Percentiles rank a stretch among this genome's conserved stretches.
phyloP scores from a whole-genome alignment of 2,329 filamentous ascomycete genomes.

The Stenocarpella maydis region DNA sequence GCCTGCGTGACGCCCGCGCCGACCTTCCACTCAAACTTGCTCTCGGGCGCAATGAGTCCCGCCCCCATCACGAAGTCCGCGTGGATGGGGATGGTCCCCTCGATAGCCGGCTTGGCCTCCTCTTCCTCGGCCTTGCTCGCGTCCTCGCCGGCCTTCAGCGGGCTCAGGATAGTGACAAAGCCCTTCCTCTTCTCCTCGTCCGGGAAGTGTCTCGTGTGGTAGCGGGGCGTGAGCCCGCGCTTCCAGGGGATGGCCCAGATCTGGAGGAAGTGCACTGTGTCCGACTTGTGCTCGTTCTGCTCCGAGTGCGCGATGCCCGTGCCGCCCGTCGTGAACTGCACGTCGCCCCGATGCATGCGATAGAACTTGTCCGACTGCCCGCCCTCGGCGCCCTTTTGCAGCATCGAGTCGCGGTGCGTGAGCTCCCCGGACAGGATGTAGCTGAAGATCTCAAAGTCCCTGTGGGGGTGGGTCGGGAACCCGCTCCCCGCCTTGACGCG shows the following conservation, averaged over 20 bases:
- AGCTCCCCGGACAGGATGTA: conserved; percentile 88
- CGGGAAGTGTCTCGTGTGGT: conserved; percentile 77
- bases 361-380: conserved; percentile 70
- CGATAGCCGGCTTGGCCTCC: conserved; percentile 66
- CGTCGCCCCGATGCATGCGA: conserved; percentile 78
- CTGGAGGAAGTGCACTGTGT: conserved; percentile 84
- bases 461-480: conserved; percentile 86
- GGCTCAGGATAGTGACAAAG: conserved; percentile 80
- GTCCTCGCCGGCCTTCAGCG: conserved; percentile 70
- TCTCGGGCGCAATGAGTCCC: conserved; percentile 72
- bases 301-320: conserved; percentile 83
- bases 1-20: conserved; percentile 60
- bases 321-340: conserved; percentile 91
- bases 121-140: conserved; percentile 70
- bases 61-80: conserved; percentile 87
- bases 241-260: conserved; percentile 88
- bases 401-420: conserved; percentile 87
- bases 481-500: conserved; percentile 77
- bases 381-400: conserved; percentile 72
- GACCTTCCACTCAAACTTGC: conserved; percentile 75
- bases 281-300: conserved; percentile 75
- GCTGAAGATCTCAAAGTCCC: conserved; percentile 89
- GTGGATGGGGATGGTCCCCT: conserved; percentile 81
- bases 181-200: conserved; percentile 76
- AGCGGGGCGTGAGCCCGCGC: conserved; percentile 74